These are phyloP conservation scores for Stachybotrys chartarum DNA, from an alignment of 2,329 filamentous ascomycete species.

Conservation along the genomic window DNA sequence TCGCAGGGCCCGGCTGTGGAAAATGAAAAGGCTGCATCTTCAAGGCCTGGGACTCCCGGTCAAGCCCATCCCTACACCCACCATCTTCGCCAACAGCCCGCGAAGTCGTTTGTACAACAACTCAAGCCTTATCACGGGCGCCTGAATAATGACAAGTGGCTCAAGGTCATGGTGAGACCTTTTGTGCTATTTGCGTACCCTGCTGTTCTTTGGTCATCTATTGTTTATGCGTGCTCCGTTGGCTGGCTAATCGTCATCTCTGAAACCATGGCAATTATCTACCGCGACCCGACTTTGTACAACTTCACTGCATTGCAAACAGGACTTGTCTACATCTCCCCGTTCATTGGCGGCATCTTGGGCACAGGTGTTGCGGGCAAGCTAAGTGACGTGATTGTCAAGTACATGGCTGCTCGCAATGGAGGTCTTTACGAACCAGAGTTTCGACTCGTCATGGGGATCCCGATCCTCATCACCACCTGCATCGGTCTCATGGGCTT, in stretches of 20 bases:
- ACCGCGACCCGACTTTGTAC: slow-evolving; percentile 61
- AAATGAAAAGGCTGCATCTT: slow-evolving; percentile 32
- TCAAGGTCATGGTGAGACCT: slow-evolving; percentile 68
- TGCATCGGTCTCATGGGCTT: slow-evolving; percentile 88
- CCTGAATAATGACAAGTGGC: slow-evolving; percentile 71
- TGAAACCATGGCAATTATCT: slow-evolving; percentile 77
- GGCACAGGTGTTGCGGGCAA: slow-evolving; percentile 90
- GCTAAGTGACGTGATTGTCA: slow-evolving; percentile 78
- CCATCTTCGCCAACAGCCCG: slow-evolving; percentile 57
- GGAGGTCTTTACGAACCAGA: slow-evolving; percentile 95
- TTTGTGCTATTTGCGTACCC: slow-evolving; percentile 86
- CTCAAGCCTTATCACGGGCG: slow-evolving; percentile 73
- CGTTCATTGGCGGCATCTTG: slow-evolving; percentile 80
- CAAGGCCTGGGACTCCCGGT: slow-evolving; percentile 22
- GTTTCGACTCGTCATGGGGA: slow-evolving; percentile 81
- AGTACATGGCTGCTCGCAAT: slow-evolving; percentile 74
- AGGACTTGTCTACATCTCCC: slow-evolving; percentile 82
- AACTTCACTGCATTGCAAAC: slow-evolving; percentile 75
- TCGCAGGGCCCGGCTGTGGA: slow-evolving; percentile 27
- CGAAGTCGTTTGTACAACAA: slow-evolving; percentile 65
- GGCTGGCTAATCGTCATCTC: slow-evolving; percentile 96
- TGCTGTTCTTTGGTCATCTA: slow-evolving; percentile 78
- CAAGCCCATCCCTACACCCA: slow-evolving; percentile 57
- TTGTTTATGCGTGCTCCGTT: slow-evolving; percentile 80
- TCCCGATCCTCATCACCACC: slow-evolving; percentile 71